Evolutionary conservation across 768 basidiomycete genomes (phyloP).

Genomic region (Lentinula boryana): DNA sequence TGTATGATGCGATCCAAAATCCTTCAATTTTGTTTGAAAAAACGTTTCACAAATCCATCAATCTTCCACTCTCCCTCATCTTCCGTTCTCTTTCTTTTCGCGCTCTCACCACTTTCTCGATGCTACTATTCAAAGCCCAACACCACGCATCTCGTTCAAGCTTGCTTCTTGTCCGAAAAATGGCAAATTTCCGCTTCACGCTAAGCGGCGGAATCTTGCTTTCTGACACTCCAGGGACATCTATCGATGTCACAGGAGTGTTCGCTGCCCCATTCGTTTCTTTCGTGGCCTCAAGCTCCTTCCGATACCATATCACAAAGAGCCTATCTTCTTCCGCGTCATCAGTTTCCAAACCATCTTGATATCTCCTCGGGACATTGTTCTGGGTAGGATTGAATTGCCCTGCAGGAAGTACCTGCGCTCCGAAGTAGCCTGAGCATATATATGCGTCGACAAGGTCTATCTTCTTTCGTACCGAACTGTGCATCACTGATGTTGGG

Average conservation of each 20-base stretch:
- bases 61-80: constrained; percentile 58
- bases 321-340: constrained; percentile 86
- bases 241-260: not conserved
- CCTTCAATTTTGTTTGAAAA: not conserved
- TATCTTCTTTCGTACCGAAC: constrained; percentile 42
- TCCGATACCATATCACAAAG: constrained; percentile 72
- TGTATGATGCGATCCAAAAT: not conserved
- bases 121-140: constrained; percentile 87
- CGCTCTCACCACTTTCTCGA: constrained; percentile 69
- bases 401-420: constrained; percentile 55
- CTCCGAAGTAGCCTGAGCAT: constrained; percentile 81
- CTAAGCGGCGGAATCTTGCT: constrained; percentile 42
- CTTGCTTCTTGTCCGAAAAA: constrained; percentile 74
- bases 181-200: constrained; percentile 51
- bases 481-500: constrained; percentile 52
- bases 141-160: constrained; percentile 94
- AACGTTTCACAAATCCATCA: constrained; percentile 29
- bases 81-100: constrained; percentile 59
- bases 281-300: not conserved
- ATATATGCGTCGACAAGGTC: constrained; percentile 73
- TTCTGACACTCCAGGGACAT: not conserved
- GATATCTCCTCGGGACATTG: constrained; percentile 66
- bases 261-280: constrained; percentile 1
- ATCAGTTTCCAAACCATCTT: constrained; percentile 84
- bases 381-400: constrained; percentile 52